These are phyloP conservation scores for Arabis alpina DNA, from an alignment of 345 rosid genomes.

Conservation along the genomic window DNA sequence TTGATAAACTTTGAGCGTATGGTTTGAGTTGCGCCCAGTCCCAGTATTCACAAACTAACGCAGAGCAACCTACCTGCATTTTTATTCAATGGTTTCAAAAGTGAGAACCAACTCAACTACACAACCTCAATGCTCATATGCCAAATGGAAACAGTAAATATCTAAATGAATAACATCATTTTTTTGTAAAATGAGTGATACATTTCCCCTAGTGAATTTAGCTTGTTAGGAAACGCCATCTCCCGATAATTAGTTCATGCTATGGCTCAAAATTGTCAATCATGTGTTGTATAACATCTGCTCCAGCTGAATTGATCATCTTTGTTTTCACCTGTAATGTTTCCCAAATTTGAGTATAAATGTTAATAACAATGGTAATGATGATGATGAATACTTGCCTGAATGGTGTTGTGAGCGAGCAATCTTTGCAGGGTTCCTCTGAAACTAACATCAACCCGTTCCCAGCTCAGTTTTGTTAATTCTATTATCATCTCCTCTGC, in stretches of 20 bases:
- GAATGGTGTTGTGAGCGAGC: constrained; percentile 78
- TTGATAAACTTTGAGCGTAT: constrained; percentile 81
- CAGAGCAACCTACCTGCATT: constrained; percentile 84
- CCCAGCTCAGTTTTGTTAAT: constrained; percentile 73
- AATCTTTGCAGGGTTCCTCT: constrained; percentile 66
- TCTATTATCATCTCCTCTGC: constrained; percentile 79
- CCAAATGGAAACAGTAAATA: background rate
- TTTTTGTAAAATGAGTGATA: background rate
- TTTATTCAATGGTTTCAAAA: constrained; percentile 26
- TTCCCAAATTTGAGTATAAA: constrained; percentile 14
- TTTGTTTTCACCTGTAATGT: constrained; percentile 61
- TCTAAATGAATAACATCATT: too few species aligned
- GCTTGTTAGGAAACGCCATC: constrained; percentile 5
- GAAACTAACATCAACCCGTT: constrained; percentile 79
- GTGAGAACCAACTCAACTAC: constrained; percentile 1
- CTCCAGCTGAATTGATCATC: constrained; percentile 71
- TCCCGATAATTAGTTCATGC: background rate
- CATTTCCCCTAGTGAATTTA: background rate
- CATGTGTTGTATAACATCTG: constrained; percentile 82
- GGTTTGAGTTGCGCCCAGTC: constrained; percentile 97
- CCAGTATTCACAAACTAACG: constrained; percentile 85
- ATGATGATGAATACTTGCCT: constrained; percentile 52
- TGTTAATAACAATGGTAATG: background rate
- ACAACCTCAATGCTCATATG: constrained; percentile 14
- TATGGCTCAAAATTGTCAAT: constrained; percentile 65